Base-by-base conservation (phyloP, 2,329 filamentous ascomycete genomes). In the Didymella pomorum region DNA sequence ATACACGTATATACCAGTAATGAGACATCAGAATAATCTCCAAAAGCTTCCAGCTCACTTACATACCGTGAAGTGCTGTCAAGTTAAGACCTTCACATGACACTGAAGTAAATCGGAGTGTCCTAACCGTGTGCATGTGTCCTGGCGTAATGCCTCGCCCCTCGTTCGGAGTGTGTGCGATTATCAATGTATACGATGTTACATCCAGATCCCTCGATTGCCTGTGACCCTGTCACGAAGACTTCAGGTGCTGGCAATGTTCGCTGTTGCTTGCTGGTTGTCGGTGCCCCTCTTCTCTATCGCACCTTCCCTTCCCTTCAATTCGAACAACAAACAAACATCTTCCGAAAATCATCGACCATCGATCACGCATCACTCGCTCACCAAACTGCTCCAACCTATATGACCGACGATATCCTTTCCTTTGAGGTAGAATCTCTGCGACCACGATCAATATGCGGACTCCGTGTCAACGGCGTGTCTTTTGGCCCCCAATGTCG, bases 1-100 rank as follows among this genome's bases (percentile, higher is more conserved):
- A 48, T 52, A 44, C 49, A 48, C 43, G 23, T 58, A 26, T n/a
- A 20, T 44, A 48, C 44, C 6, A 28, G 35, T 49, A 49, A 52
- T 52, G 29, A n/a, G 8, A 25, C 26, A 4, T 12, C 29, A 11
- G 29, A 8, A 3, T 43, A 8, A 29, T n/a, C 3, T 31, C 12
- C 12, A 16, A 31, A 31, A 14, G 29, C 29, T 9, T 31, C 12
- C 29, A 31, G 4, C 29, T 16, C 5, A 16, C 1, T 5, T 14
- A 16, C 12, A 10, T 31, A 1, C 12, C 4, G 3, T 16, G 29
- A 16, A 14, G 11, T 31, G 29, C 29, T 31, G 6, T 9, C 14
- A 14, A 16, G 12, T 31, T 14, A 12, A 12, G 4, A 12, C 10
- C 9, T 9, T 29, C 28, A 29, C 1, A 12, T 29, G 11, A 10